These are phyloP conservation scores for Arachnomyces sp. DNA, from an alignment of 2,329 filamentous ascomycete genomes.

Conservation along the genomic window DNA sequence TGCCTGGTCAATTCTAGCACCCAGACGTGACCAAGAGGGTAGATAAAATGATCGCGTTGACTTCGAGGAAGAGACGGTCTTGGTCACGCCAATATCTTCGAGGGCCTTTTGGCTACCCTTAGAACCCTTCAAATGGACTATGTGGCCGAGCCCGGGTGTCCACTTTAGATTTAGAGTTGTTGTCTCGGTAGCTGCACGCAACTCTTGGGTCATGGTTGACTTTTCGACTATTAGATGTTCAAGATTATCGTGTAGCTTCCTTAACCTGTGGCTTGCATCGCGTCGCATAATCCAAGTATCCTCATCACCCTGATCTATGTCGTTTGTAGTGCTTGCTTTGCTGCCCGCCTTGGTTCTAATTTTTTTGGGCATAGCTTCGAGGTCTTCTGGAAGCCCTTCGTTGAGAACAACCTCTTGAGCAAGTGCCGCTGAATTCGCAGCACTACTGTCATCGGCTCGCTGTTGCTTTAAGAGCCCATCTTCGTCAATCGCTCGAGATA, in stretches of 20 bases:
- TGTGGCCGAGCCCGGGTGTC: conserved; percentile 79
- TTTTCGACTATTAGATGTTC: conserved; percentile 54
- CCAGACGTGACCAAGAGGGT: conserved; percentile 74
- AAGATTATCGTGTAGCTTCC: conserved; percentile 60
- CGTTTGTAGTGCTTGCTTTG: conserved; percentile 20
- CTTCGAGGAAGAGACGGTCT: conserved; percentile 68
- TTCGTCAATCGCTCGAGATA: conserved; percentile 78
- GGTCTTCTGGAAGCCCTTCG: conserved; percentile 54
- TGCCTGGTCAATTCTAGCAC: conserved; percentile 67
- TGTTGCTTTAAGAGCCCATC: conserved; percentile 79
- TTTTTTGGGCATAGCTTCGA: conserved; percentile 48
- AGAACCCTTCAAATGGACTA: conserved; percentile 74
- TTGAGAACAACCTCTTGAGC: conserved; percentile 62
- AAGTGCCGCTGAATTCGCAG: conserved; percentile 60
- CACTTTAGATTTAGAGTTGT: conserved; percentile 69
- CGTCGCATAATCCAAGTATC: conserved; percentile 58
- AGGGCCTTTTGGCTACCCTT: conserved; percentile 52
- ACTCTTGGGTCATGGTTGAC: conserved; percentile 46
- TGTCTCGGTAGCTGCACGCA: conserved; percentile 55
- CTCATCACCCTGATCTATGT: conserved; percentile 30
- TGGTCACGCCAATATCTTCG: conserved; percentile 36
- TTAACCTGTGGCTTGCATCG: conserved; percentile 58
- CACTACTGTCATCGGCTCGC: conserved; percentile 63
- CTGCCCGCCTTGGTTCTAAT: conserved; percentile 23
- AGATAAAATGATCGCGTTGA: conserved; percentile 78